These are phyloP conservation scores for Lippia alba DNA, from an alignment of 305 asterid genomes.

Conservation along the genomic window DNA sequence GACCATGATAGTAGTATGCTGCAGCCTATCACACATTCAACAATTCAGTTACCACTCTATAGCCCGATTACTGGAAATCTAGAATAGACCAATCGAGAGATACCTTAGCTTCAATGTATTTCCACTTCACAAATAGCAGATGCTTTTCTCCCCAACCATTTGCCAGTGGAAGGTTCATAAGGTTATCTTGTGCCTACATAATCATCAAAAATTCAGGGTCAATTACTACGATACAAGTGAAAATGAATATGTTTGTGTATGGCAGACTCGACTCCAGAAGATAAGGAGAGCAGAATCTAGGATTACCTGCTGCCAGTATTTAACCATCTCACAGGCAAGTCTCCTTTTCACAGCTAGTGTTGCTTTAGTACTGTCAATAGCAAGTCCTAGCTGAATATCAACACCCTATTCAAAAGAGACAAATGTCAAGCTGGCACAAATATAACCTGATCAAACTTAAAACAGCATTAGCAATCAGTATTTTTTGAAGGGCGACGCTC, in stretches of 20 bases:
- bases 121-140: constrained; percentile 83
- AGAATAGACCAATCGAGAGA: constrained; percentile 14
- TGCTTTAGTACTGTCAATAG: constrained; percentile 96
- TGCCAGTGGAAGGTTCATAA: constrained; percentile 83
- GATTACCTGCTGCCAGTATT: constrained; percentile 98
- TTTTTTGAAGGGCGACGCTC: constrained; percentile 4
- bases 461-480: constrained; percentile 1
- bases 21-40: constrained; percentile 61
- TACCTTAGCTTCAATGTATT: constrained; percentile 94
- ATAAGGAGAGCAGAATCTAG: constrained; percentile 15
- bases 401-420: constrained; percentile 66
- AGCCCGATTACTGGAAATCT: too few species aligned
- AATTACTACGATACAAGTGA: too few species aligned
- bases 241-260: not conserved
- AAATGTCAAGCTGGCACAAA: constrained; percentile 30
- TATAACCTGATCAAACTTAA: constrained; percentile 2
- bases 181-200: constrained; percentile 91
- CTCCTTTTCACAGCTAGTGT: constrained; percentile 97
- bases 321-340: constrained; percentile 99
- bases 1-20: constrained; percentile 97
- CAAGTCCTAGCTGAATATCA: constrained; percentile 98
- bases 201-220: not conserved
- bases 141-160: constrained; percentile 99
- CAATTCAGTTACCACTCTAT: constrained; percentile 1
- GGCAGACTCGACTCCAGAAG: not conserved